A percentile compares a stretch with the other conserved stretches of the same genome.
These are phyloP conservation scores for Basipetospora chlamydospora DNA, from an alignment of 2,329 filamentous ascomycete genomes.

Conservation along the genomic window DNA sequence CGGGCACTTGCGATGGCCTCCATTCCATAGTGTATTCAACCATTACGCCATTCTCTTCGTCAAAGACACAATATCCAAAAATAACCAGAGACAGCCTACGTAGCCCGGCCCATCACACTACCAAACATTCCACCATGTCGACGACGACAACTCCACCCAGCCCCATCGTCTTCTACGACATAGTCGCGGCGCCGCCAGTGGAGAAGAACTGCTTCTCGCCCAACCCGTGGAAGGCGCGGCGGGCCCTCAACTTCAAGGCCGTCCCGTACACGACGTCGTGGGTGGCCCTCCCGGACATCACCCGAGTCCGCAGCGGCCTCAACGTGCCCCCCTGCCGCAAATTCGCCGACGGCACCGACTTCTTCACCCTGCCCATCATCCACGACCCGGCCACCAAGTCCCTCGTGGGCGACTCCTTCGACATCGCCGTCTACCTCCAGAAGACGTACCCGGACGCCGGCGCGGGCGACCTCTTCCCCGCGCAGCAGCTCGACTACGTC, in stretches of 20 bases:
- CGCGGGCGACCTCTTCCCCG: slow-evolving; percentile 32
- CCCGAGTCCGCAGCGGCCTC: slow-evolving; percentile 29
- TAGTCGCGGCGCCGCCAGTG: slow-evolving; percentile 19
- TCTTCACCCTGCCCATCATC: slow-evolving; percentile 45
- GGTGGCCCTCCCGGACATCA: slow-evolving; percentile 37
- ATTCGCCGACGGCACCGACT: slow-evolving; percentile 40
- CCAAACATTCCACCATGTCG: slow-evolving; percentile 8
- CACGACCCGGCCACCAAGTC: slow-evolving; percentile 25
- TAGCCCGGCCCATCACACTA: no score
- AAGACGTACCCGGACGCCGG: slow-evolving; percentile 30
- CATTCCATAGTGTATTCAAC: no score
- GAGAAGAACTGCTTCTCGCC: slow-evolving; percentile 8
- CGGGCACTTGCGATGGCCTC: no score
- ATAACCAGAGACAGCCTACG: no score
- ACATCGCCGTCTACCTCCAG: slow-evolving; percentile 48
- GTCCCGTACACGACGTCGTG: slow-evolving; percentile 24
- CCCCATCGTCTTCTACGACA: slow-evolving; percentile 26
- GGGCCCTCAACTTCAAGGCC: slow-evolving; percentile 27
- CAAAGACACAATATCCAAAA: no score
- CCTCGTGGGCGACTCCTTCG: slow-evolving; percentile 46
- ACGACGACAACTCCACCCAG: slow-evolving; percentile 4
- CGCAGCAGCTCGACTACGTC: slow-evolving; percentile 24
- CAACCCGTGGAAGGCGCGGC: slow-evolving; percentile 20
- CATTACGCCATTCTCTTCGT: no score
- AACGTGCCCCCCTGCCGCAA: slow-evolving; percentile 34